Evolutionary conservation across 2,329 filamentous ascomycete species (phyloP), one percentile per base, ranked within the genome.

Genomic region (Diplodia scrobiculata): DNA sequence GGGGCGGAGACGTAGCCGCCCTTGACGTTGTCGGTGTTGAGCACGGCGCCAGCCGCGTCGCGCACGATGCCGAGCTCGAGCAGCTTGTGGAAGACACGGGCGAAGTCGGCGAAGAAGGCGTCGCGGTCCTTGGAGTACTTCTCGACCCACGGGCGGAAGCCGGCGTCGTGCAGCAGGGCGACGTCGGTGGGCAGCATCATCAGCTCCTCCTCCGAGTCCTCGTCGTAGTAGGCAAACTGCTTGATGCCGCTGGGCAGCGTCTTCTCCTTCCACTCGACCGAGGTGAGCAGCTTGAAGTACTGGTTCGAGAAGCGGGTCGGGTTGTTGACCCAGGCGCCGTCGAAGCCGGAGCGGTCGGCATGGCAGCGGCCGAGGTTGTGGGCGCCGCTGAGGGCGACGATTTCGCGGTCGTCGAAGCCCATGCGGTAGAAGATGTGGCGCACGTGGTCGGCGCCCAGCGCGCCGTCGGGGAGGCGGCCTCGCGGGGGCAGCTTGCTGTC

Each of bases 111-210:
- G 70, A 87, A 89, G 78, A 89, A 88, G 52, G 81, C 68, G 0
- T 87, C 85, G 74, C 87, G 87, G 71, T 89, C 85, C 59, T 81
- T 77, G 3, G 86, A 85, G 71, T 88, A 89, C 68, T 78, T 72
- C 73, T 86, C 79, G 13, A 88, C 86, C 82, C 83, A 88, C 6
- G 77, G 76, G 19, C 78, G 73, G 72, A 89, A 89, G 5, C 69
- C 72, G 2, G 79, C 73, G 69, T 89, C 86, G 1, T 80, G 78
- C 3, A 83, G 75, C 47, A 89, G 78, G 4, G 86, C 83, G 71
- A 89, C 83, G 72, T 89, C 86, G 1, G 86, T 87, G 0, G 86
- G 86, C 72, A 89, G 72, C 87, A 89, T 89, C 87, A 89, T 89
- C 50, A 89, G 76, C 66, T 84, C 83, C 67, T 83, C 82, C 52